Conservation (phyloP, 208 protist genomes). For the Blastocrithidia nonstop region DNA sequence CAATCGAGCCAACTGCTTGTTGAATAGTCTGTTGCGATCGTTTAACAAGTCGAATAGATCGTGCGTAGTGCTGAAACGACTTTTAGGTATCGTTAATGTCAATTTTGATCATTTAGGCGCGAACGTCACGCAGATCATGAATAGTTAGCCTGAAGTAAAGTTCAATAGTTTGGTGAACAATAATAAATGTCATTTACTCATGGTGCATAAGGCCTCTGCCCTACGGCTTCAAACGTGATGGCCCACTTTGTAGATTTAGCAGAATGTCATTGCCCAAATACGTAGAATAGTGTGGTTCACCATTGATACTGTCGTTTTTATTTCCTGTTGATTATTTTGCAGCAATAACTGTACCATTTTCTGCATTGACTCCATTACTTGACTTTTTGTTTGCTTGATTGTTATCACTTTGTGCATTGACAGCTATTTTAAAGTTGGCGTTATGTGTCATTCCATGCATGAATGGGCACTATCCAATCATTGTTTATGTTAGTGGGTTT, state of each 20-base stretch:
- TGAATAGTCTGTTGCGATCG: background rate
- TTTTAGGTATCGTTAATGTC: background rate
- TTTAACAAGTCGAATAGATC: background rate
- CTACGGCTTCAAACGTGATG: background rate
- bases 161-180: slow-evolving; percentile 1
- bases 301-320: background rate
- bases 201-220: background rate
- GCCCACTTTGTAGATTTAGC: background rate
- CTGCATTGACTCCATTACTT: background rate
- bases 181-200: background rate
- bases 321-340: too few relatives aligned
- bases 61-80: background rate
- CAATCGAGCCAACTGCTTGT: background rate
- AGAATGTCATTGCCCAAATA: background rate
- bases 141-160: background rate
- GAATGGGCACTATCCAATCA: too few relatives aligned
- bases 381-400: too few relatives aligned
- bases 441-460: too few relatives aligned
- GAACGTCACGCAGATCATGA: background rate
- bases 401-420: too few relatives aligned
- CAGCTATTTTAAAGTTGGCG: too few relatives aligned
- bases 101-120: background rate
- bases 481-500: too few relatives aligned
- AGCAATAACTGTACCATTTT: too few relatives aligned
- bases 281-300: background rate